Evolutionary conservation across 148 eudicot genomes (phyloP), one percentile per base, ranked within the genome.

Genomic region (Oxyria digyna): DNA sequence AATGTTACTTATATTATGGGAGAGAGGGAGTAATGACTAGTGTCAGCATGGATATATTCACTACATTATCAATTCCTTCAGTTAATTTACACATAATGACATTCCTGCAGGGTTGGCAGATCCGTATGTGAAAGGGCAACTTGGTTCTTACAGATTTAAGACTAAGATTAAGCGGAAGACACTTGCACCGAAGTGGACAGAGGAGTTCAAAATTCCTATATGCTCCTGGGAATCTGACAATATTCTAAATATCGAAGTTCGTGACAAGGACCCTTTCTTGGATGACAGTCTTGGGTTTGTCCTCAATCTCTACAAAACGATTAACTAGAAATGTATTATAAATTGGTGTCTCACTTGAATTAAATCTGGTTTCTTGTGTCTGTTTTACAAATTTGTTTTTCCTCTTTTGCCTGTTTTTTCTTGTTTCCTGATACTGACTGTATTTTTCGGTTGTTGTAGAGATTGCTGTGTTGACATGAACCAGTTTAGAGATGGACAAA

Each of bases 121-220:
- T 78, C 99, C 99, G 27, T 94, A 94, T 74, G 90, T 90, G 63
- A 90, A 90, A 80, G 96, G 92, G 37, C 78, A 85, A 45, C 81
- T 91, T 69, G 97, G 91, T 42, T 87, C 78, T 35, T 88, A 77
- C 78, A 78, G 81, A 78, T 94, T 94, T 69, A 83, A 74, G 77
- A 88, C 96, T 55, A 88, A 82, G 69, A 86, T 82, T 55, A 91
- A 87, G 65, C 85, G 57, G 83, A 94, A 87, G 76, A 94, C 93
- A 49, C 68, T 94, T 67, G 70, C 85, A 75, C 99, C 99, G 65
- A 88, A 88, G 70, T 94, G 98, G 99, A 78, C 42, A 6, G 97
- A 94, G 75, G 97, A 90, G 75, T 94, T 90, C 79, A 90, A 81
- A 74, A 76, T 94, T 64, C 97, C 98, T 66, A 79, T 94, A 41